Base-by-base conservation (phyloP, 2,329 filamentous ascomycete species). In the Passalora sequoiae region DNA sequence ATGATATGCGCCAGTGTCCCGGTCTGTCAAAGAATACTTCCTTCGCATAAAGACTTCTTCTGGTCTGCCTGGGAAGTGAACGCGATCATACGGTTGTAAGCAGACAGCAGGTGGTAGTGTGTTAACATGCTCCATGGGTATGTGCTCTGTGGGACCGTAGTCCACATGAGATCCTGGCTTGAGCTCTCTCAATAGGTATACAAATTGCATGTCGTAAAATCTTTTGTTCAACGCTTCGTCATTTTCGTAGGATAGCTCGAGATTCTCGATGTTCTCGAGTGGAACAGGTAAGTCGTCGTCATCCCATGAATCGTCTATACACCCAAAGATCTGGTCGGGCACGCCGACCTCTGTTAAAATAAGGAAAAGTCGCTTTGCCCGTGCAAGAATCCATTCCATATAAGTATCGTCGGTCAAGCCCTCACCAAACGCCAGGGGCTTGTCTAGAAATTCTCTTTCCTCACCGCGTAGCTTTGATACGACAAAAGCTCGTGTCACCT, bases 291-390 rank as follows among this genome's bases (percentile, higher is more conserved):
- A 69, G 65, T 89, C 84, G 40, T 79, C 75, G 57, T 89, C 85
- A 54, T 85, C 82, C 83, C 83, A 87, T 16, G 81, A 83, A 58
- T 84, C 80, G 63, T 89, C 84, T 45, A 88, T 79, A 40, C 86
- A 72, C 30, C 77, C 77, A 57, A 89, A 89, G 47, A 89, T 87
- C 60, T 84, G 81, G 54, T 85, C 81, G 0, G 84, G 77, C 8
- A 84, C 73, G 22, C 80, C 81, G 17, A 87, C 69, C 56, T 88
- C 83, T 41, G 80, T 72, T 19, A 89, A 69, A 28, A 86, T 80
- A 35, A 89, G 69, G 57, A 88, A 89, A 28, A 88, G 70, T 35
- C 80, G 74, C 57, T 80, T 81, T 5, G 82, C 81, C 55, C 81
- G 82, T 43, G 77, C 69, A 35, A 84, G 68, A 44, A 89, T 86